phyloP scores from a whole-genome alignment of 345 rosid genomes.

The Streptanthus diversifolius region DNA sequence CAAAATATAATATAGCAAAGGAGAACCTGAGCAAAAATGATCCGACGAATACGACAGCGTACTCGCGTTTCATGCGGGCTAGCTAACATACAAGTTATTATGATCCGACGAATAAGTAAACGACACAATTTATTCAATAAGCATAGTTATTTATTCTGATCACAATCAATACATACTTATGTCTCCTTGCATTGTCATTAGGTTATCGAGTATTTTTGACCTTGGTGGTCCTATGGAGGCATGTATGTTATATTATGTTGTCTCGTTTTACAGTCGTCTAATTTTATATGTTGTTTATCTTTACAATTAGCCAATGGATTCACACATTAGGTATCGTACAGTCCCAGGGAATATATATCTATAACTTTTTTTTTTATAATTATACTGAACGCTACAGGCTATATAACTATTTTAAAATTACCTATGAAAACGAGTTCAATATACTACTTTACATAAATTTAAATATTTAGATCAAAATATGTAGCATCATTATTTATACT shows the following conservation, averaged over 20 bases:
- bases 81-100: background rate
- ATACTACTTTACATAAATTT: no score
- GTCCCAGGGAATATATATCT: background rate
- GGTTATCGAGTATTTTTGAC: slow-evolving; percentile 7
- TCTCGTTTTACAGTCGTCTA: background rate
- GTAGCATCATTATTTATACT: background rate
- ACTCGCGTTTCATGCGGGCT: slow-evolving; percentile 1
- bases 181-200: slow-evolving; percentile 11
- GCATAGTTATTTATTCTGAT: background rate
- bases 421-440: background rate
- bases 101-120: background rate
- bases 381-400: background rate
- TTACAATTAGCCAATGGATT: background rate
- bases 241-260: slow-evolving; percentile 1
- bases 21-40: no score
- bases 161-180: background rate
- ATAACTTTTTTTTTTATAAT: background rate
- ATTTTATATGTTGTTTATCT: background rate
- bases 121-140: slow-evolving; percentile 7
- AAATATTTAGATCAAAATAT: no score
- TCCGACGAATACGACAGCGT: background rate
- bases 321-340: background rate
- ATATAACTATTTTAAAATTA: background rate
- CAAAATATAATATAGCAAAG: no score
- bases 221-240: background rate